Conservation (phyloP, 2,329 filamentous ascomycete species). For the Calcarisporium arbuscula region DNA sequence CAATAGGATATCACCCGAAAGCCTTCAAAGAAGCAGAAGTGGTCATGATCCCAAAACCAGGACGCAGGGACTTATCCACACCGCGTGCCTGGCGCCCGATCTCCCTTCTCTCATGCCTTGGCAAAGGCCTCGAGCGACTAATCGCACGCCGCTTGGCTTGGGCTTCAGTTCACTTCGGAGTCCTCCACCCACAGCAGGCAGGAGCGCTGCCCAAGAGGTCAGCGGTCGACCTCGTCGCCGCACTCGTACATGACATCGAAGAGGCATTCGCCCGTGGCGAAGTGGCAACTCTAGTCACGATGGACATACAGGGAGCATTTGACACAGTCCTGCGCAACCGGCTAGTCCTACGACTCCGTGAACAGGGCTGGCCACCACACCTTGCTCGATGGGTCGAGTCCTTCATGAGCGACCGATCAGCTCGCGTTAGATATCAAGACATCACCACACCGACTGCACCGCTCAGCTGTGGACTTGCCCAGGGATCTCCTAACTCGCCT, state of each 20-base stretch:
- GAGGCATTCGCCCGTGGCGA: constrained; percentile 8
- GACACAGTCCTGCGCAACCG: constrained; percentile 13
- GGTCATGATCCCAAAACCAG: constrained; percentile 17
- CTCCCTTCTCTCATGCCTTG: constrained; percentile 18
- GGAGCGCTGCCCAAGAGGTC: constrained; percentile 17
- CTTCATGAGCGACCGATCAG: constrained; percentile 9
- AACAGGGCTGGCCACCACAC: constrained; percentile 12
- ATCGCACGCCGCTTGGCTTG: constrained; percentile 15
- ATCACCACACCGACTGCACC: constrained; percentile 3
- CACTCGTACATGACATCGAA: constrained; percentile 15
- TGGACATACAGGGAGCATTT: constrained; percentile 14
- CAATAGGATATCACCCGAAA: constrained; percentile 13
- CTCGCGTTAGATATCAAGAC: constrained; percentile 6
- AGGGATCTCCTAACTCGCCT: constrained; percentile 12
- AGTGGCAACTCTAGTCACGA: constrained; percentile 10
- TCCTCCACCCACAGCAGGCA: constrained; percentile 14
- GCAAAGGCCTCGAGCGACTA: constrained; percentile 20
- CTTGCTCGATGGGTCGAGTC: constrained; percentile 9
- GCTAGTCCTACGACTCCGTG: constrained; percentile 9
- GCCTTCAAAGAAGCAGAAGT: constrained; percentile 16
- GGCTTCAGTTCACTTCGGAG: constrained; percentile 12
- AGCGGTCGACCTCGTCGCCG: constrained; percentile 11
- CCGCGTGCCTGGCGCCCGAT: constrained; percentile 17
- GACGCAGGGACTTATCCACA: constrained; percentile 12
- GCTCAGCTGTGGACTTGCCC: constrained; percentile 7